Percentiles rank a stretch among this genome's conserved stretches.
Evolutionary conservation across 2,329 filamentous ascomycete genomes (phyloP).

Genomic region (Incumbomyces delicatus): DNA sequence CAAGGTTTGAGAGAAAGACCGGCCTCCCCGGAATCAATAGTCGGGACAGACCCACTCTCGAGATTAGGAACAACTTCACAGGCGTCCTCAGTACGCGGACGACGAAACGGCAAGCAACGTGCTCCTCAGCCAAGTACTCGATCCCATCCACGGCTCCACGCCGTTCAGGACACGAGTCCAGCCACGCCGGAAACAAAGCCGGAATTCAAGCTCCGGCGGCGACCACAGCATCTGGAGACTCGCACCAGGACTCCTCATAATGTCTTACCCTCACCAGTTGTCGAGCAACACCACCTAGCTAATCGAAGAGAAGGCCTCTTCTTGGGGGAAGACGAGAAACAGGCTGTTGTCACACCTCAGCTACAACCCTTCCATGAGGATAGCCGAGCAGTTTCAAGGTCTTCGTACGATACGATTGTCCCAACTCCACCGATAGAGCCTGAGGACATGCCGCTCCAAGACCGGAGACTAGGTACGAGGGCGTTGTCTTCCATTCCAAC

Average conservation of each 20-base stretch:
- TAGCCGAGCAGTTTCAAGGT: conserved; percentile 4
- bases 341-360: neutral
- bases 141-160: conserved; percentile 10
- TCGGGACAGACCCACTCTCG: conserved; percentile 12
- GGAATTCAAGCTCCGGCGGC: conserved; percentile 1
- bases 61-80: neutral
- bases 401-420: conserved; percentile 18
- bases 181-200: conserved; percentile 5
- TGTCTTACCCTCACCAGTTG: conserved; percentile 14
- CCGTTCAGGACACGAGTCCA: conserved; percentile 4
- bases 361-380: neutral
- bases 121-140: neutral
- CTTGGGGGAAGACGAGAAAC: neutral
- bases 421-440: conserved; percentile 21
- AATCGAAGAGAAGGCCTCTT: neutral
- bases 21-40: conserved; percentile 20
- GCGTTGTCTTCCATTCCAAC: conserved; percentile 24
- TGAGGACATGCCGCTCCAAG: conserved; percentile 15
- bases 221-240: conserved; percentile 4
- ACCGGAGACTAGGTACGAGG: conserved; percentile 29
- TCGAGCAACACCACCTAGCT: conserved; percentile 8
- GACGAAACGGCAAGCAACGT: conserved; percentile 4
- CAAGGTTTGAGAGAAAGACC: conserved; percentile 8
- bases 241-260: neutral
- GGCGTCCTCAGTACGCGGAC: neutral